Percentiles rank a stretch among this genome's conserved stretches.
Conservation (phyloP, 306 rosid species). For the Dicorynia guianensis region DNA sequence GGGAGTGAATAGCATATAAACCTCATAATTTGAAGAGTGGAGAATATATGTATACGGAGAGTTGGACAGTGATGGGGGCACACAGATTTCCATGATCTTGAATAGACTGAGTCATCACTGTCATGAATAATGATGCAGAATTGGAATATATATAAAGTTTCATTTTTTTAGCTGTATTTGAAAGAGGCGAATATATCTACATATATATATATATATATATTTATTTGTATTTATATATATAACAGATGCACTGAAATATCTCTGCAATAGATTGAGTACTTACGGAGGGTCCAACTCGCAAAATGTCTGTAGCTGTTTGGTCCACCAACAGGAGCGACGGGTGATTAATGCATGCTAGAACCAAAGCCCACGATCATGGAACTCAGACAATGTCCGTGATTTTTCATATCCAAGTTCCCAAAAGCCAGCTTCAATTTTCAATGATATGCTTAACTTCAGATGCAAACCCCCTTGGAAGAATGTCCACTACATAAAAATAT, state of each 20-base stretch:
- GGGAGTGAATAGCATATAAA: slow-evolving; percentile 24
- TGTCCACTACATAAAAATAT: slow-evolving; percentile 27
- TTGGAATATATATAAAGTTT: background rate
- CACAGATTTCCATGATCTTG: slow-evolving; percentile 57
- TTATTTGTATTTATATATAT: no score
- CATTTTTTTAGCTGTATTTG: slow-evolving; percentile 5
- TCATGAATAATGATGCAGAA: slow-evolving; percentile 42
- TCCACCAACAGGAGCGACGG: slow-evolving; percentile 47
- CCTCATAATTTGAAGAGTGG: slow-evolving; percentile 34
- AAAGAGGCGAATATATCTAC: slow-evolving; percentile 41
- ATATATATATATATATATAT: no score
- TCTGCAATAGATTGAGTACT: slow-evolving; percentile 34
- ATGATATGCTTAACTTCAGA: slow-evolving; percentile 40
- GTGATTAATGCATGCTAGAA: slow-evolving; percentile 41
- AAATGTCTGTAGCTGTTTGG: slow-evolving; percentile 38
- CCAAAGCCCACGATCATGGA: slow-evolving; percentile 42
- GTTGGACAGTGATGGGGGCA: slow-evolving; percentile 56
- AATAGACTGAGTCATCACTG: slow-evolving; percentile 49
- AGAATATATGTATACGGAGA: slow-evolving; percentile 44
- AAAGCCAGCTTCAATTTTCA: slow-evolving; percentile 54
- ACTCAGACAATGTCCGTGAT: slow-evolving; percentile 47
- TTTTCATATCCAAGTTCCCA: slow-evolving; percentile 46
- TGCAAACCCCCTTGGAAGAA: slow-evolving; percentile 49
- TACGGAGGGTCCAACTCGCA: slow-evolving; percentile 34
- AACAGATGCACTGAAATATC: slow-evolving; percentile 33